These are phyloP conservation scores for Clavispora vitiphila DNA, from an alignment of 805 yeast genomes.

Conservation along the genomic window DNA sequence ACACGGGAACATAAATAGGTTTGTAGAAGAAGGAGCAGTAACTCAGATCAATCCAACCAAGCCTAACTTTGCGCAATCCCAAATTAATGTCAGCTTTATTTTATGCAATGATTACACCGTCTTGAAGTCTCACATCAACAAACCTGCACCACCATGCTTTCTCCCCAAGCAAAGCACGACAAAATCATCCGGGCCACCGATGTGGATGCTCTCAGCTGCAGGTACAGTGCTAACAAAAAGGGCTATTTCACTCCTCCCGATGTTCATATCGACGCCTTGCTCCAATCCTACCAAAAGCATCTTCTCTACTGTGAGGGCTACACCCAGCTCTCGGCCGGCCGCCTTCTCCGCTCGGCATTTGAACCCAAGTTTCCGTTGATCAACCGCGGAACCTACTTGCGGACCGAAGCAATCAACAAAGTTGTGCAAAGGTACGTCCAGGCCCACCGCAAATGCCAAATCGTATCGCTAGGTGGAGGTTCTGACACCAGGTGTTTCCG, in stretches of 20 bases:
- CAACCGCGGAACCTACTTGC: slow-evolving; percentile 64
- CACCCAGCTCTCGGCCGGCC: slow-evolving; percentile 32
- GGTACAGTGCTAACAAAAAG: slow-evolving; percentile 46
- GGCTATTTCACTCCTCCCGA: slow-evolving; percentile 44
- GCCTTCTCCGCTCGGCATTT: slow-evolving; percentile 37
- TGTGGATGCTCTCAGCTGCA: slow-evolving; percentile 64
- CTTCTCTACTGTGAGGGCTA: slow-evolving; percentile 38
- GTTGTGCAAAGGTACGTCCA: slow-evolving; percentile 40
- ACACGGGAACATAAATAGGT: too few species aligned
- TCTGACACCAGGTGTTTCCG: slow-evolving; percentile 67
- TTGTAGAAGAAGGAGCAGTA: too few species aligned
- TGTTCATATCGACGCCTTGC: slow-evolving; percentile 26
- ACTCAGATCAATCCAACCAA: too few species aligned
- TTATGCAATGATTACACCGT: too few species aligned
- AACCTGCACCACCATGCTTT: slow-evolving; percentile 13
- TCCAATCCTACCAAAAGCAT: slow-evolving; percentile 31
- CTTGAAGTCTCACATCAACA: background rate
- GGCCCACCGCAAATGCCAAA: slow-evolving; percentile 35
- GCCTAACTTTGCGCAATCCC: too few species aligned
- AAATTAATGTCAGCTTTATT: too few species aligned
- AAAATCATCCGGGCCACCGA: slow-evolving; percentile 55
- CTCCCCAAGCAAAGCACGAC: slow-evolving; percentile 35
- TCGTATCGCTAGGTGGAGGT: slow-evolving; percentile 76
- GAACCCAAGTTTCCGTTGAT: slow-evolving; percentile 56
- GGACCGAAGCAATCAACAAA: slow-evolving; percentile 50